A percentile compares a stretch with the other conserved stretches of the same genome.
Evolutionary conservation across 228 moss, liverwort and hornwort species (phyloP).

Genomic region (Sphagnum fallax): DNA sequence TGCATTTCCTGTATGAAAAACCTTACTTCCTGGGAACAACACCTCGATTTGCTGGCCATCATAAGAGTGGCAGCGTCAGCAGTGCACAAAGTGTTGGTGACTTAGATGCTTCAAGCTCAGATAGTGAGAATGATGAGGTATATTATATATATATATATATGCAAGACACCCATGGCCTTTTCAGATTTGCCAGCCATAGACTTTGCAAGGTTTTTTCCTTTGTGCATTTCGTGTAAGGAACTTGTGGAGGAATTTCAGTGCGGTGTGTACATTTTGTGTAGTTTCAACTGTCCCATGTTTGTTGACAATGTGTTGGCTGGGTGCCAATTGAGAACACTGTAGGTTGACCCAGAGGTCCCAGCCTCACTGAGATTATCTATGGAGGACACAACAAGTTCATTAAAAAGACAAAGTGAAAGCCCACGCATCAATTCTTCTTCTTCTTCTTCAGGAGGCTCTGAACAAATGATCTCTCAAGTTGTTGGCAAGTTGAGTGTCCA

Average conservation of each 20-base stretch:
- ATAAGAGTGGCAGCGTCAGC: constrained; percentile 41
- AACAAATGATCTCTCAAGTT: neutral
- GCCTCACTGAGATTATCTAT: constrained; percentile 32
- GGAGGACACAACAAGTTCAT: constrained; percentile 5
- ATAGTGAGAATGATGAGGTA: constrained; percentile 61
- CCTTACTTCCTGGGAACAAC: constrained; percentile 39
- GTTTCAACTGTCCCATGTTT: too few species aligned
- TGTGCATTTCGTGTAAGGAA: too few species aligned
- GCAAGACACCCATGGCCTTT: too few species aligned
- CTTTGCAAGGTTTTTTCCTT: too few species aligned
- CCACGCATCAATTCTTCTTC: constrained; percentile 2
- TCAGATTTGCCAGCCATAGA: too few species aligned
- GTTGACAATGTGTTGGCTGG: too few species aligned
- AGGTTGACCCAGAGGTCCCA: constrained; percentile 66
- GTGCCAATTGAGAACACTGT: neutral
- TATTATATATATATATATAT: too few species aligned
- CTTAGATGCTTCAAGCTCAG: constrained; percentile 29
- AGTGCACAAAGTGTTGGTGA: constrained; percentile 30
- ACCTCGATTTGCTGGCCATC: constrained; percentile 37
- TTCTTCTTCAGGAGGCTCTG: neutral
- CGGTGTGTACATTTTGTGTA: too few species aligned
- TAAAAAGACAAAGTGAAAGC: constrained; percentile 4
- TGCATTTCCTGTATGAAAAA: constrained; percentile 41
- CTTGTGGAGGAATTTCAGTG: too few species aligned
- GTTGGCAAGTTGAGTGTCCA: too few species aligned